Base-by-base conservation (phyloP, 2,329 filamentous ascomycete species). In the Phyllosticta citrichinensis region DNA sequence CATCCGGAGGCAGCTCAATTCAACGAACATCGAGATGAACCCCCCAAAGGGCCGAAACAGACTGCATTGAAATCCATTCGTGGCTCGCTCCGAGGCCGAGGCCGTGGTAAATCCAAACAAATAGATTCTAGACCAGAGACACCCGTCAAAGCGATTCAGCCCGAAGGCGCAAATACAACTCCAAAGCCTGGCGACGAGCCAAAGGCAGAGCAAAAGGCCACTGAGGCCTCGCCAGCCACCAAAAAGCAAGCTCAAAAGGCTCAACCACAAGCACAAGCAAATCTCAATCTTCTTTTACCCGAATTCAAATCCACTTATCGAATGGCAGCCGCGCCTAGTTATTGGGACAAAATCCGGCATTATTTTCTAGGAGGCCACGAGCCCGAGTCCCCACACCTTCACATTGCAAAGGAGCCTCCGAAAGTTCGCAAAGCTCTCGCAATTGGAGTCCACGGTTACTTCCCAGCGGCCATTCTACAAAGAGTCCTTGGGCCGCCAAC, bases 391-490 rank as follows among this genome's bases (percentile, higher is more conserved):
- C 79, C 83, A 3, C 80, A 97, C 71, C 84, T 97, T 5, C 87
- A 85, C 65, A 81, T 90, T 33, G 76, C 84, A 6, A 85, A 85
- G 53, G 83, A 88, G 8, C 80, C 84, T 0, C 88, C 85, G 0
- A 87, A 83, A 65, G 85, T 97, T 55, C 90, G 85, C 69, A 94
- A 88, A 66, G 94, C 94, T 12, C 81, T 99, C 5, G 91, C 92
- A 1, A 96, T 99, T 66, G 94, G 94, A 50, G 85, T 99, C 1
- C 94, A 99, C 72, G 94, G 94, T 0, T 88, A 96, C 63, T 97
- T 97, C 66, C 94, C 94, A 0, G 91, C 91, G 0, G 84, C 88
- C 0, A 83, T 95, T 52, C 81, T 99, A 40, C 87, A 94, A n/a
- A 88, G 87, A 20, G 88, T 99, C 66, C 87, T 97, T 17, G 94